Evolutionary conservation across 495 filamentous ascomycete genomes (phyloP), one percentile per base, ranked within the genome.

Genomic region (Staphylotrichum tortipilum): DNA sequence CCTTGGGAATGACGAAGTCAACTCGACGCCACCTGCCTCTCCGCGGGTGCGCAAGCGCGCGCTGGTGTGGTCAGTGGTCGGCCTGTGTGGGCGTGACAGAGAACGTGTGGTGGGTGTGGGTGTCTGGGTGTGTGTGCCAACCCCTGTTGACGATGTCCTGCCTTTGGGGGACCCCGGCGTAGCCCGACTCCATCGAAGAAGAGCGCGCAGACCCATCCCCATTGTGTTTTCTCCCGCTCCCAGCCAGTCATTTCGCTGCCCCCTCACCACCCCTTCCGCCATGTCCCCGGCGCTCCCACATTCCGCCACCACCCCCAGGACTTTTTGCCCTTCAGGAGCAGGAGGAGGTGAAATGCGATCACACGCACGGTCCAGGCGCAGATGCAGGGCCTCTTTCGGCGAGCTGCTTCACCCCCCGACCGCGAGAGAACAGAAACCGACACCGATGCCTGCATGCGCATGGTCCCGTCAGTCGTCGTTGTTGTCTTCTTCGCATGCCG

Each of bases 241-340:
- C 36, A 31, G 46, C 46, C 36, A 49, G 46, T 49, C 46, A 49
- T 44, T 14, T 36, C 34, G 3, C 24, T 45, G 24, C 2, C 47
- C n/a, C 19, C 23, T 43, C 39, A 39, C 47, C 47, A 50, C 47
- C 28, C 38, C 5, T 33, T 15, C 21, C n/a, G 21, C 38, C 8
- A n/a, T 33, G 12, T 26, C 22, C 15, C 7, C 19, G 15, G n/a
- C n/a, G n/a, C 12, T n/a, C 11, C 35, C 24, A 26, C 31, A 6
- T 40, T 28, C 47, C 39, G 31, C 47, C 47, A 44, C 47, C 36
- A n/a, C n/a, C n/a, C n/a, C 10, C 30, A 17, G 47, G 39, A 50
- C 38, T 28, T 50, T 44, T 50, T 43, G 3, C 31, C 47, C 37
- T 50, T 50, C 7, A 39, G 23, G n/a, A 39, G 19, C 28, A 18